These are phyloP conservation scores for Trypanosoma melophagium DNA, from an alignment of 208 protist genomes.

Conservation along the genomic window DNA sequence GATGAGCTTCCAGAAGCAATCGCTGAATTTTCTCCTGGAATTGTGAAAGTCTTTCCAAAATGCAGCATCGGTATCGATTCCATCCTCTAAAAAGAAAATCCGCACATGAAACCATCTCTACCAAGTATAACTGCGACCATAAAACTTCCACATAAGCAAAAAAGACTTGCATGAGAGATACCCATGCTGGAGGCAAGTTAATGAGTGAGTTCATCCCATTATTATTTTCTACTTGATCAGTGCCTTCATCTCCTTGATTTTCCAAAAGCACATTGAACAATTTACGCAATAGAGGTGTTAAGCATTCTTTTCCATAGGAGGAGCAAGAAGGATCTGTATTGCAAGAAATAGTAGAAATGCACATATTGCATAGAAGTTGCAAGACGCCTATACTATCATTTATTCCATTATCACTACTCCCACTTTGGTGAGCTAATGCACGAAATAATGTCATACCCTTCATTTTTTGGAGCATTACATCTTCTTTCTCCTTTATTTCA, in stretches of 20 bases:
- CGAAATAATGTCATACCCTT: background rate
- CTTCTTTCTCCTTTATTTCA: background rate
- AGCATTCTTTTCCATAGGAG: background rate
- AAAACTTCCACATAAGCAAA: slow-evolving; percentile 28
- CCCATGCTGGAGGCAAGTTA: slow-evolving; percentile 7
- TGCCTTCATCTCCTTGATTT: background rate
- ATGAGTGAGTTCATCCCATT: background rate
- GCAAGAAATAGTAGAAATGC: background rate
- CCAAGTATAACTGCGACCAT: slow-evolving; percentile 33
- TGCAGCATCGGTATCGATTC: slow-evolving; percentile 5
- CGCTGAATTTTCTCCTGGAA: slow-evolving; percentile 30
- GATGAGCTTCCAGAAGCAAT: slow-evolving; percentile 23
- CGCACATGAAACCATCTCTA: slow-evolving; percentile 23
- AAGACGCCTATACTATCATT: background rate
- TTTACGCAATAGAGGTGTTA: slow-evolving; percentile 12
- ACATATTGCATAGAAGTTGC: background rate
- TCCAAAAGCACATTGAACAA: slow-evolving; percentile 13
- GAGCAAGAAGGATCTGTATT: background rate
- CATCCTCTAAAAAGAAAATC: slow-evolving; percentile 26
- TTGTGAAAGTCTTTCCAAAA: slow-evolving; percentile 14
- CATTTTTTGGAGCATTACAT: background rate
- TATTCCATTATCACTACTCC: background rate
- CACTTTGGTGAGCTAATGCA: background rate
- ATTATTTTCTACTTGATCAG: background rate
- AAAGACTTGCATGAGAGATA: slow-evolving; percentile 22